phyloP scores from a whole-genome alignment of 2,329 filamentous ascomycete species.

The Talaromyces sp. region DNA sequence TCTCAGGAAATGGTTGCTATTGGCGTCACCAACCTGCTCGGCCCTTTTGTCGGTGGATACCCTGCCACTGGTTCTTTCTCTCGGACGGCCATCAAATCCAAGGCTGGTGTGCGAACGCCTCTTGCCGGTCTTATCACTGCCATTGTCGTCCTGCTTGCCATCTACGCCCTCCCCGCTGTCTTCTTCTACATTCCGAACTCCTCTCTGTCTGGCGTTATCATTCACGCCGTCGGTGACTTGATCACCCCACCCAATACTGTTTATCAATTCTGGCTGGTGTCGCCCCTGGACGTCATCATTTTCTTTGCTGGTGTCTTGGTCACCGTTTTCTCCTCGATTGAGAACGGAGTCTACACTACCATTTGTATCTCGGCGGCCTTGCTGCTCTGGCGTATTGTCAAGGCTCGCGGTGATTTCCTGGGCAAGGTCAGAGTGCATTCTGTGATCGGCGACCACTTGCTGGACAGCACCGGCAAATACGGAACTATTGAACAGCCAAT shows the following conservation, averaged over 20 bases:
- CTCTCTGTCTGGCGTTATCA: constrained; percentile 80
- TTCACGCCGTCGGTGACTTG: constrained; percentile 89
- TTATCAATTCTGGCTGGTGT: constrained; percentile 93
- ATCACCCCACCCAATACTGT: constrained; percentile 87
- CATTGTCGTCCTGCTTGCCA: constrained; percentile 76
- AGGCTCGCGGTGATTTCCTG: constrained; percentile 77
- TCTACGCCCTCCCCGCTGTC: constrained; percentile 79
- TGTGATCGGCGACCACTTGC: constrained; percentile 68
- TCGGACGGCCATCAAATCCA: constrained; percentile 93
- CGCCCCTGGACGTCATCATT: constrained; percentile 81
- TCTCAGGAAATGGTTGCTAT: constrained; percentile 96
- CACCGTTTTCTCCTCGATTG: constrained; percentile 81
- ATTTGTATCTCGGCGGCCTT: constrained; percentile 71
- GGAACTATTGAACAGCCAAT: constrained; percentile 45
- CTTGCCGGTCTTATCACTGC: constrained; percentile 87
- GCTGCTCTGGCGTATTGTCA: constrained; percentile 76
- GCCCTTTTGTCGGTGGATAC: constrained; percentile 87
- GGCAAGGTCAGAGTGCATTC: constrained; percentile 80
- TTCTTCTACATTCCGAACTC: constrained; percentile 92
- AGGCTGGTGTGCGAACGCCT: constrained; percentile 88
- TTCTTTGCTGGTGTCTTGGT: constrained; percentile 92
- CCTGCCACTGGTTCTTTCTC: constrained; percentile 94
- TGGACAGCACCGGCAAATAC: constrained; percentile 61
- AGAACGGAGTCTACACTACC: constrained; percentile 87
- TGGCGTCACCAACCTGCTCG: constrained; percentile 81